A percentile compares a stretch with the other conserved stretches of the same genome.
These are phyloP conservation scores for Gorgonomyces haynaldii DNA, from an alignment of 192 early-diverging fungal genomes.

Conservation along the genomic window DNA sequence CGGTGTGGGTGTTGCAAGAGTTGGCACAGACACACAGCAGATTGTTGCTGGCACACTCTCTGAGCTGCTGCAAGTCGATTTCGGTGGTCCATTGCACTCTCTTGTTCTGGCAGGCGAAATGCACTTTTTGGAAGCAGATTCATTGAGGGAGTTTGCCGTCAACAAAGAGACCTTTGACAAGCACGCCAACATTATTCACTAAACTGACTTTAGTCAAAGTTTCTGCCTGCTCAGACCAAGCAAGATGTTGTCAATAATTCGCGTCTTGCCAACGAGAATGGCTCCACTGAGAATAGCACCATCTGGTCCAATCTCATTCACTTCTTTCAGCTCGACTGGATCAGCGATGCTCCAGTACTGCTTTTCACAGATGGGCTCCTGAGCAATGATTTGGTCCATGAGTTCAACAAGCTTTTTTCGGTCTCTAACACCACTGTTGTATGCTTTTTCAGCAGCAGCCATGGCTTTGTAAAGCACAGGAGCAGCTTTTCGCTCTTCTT, in stretches of 20 bases:
- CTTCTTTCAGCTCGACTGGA: slow-evolving; percentile 53
- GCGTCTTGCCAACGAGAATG: slow-evolving; percentile 71
- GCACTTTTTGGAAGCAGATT: slow-evolving; percentile 88
- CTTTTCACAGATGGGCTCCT: too few species aligned
- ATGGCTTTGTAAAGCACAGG: slow-evolving; percentile 67
- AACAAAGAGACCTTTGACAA: slow-evolving; percentile 29
- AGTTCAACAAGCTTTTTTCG: slow-evolving; percentile 28
- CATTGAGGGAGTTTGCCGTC: slow-evolving; percentile 66
- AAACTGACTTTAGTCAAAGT: neutral
- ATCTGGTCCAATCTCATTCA: slow-evolving; percentile 31
- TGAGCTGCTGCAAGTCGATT: slow-evolving; percentile 74
- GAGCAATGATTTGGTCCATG: slow-evolving; percentile 37
- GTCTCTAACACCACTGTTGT: slow-evolving; percentile 16
- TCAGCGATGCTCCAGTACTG: slow-evolving; percentile 81
- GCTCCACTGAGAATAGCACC: slow-evolving; percentile 74
- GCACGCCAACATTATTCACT: slow-evolving; percentile 2
- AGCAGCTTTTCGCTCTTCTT: slow-evolving; percentile 55
- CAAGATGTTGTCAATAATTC: slow-evolving; percentile 89
- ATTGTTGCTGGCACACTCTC: slow-evolving; percentile 78
- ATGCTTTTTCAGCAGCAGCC: slow-evolving; percentile 34
- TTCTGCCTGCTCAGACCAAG: slow-evolving; percentile 33
- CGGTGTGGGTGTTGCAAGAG: slow-evolving; percentile 82
- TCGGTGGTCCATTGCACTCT: slow-evolving; percentile 90
- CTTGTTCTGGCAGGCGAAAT: slow-evolving; percentile 82
- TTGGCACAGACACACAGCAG: slow-evolving; percentile 72